Evolutionary conservation across 1,139 yeast genomes (phyloP), one percentile per base, ranked within the genome.

Genomic region (Blastobotrys niveus): DNA sequence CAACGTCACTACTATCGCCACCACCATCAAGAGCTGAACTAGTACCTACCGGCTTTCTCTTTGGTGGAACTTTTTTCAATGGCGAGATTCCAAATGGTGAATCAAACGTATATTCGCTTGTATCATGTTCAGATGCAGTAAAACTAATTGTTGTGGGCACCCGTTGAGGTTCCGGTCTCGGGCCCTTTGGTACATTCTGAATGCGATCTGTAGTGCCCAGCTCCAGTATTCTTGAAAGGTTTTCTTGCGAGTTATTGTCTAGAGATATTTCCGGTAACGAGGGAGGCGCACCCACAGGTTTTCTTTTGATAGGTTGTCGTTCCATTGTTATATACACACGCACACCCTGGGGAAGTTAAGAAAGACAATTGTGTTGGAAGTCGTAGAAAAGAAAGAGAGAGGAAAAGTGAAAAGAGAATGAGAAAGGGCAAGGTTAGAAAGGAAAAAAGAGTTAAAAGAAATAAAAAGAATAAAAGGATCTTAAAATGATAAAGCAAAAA

Each of bases 201-300:
- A n/a, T n/a, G n/a, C n/a, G n/a, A n/a, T n/a, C n/a, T n/a, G n/a
- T n/a, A n/a, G 31, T 38, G 25, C 36, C 45, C n/a, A 26, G 20
- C 10, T 40, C 33, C 26, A 45, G 15, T 9, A 25, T 40, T 15
- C 24, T 38, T 2, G 31, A 15, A 3, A 42, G 34, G 24, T 35
- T 45, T 21, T 45, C 45, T 12, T 29, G 15, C 24, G 44, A 40
- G 3, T 19, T 25, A 32, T 35, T 38, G 22, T 25, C 39, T n/a
- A 41, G 24, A 8, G 42, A 19, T 21, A 45, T 32, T 26, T 31
- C 31, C n/a, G 50, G 50, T n/a, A 48, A 32, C 22, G 42, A 29
- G 2, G 50, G 50, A 3, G 49, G 47, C 6, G 47, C 33, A 8
- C 50, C 50, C 8, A 48, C 50, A 2, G 50, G 50, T 25, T 48